Conservation (phyloP, 2,329 filamentous ascomycete genomes). For the Aspergillus brunneoviolaceus region DNA sequence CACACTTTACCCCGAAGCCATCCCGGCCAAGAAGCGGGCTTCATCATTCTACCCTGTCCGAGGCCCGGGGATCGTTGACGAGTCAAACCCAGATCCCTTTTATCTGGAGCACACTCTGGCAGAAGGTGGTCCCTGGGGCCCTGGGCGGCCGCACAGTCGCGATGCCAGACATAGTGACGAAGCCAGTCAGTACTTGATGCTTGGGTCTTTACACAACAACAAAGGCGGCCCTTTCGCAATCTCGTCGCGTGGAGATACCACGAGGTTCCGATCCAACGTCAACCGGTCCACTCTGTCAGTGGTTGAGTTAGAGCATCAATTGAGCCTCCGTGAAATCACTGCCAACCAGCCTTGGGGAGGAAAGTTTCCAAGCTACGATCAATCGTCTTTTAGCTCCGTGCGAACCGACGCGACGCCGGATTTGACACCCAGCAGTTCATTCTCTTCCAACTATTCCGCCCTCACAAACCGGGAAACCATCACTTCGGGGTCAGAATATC, state of each 20-base stretch:
- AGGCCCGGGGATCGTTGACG: constrained; percentile 29
- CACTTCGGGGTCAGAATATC: constrained; percentile 29
- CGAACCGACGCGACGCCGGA: constrained; percentile 36
- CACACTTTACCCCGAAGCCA: constrained; percentile 30
- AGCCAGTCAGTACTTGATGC: constrained; percentile 32
- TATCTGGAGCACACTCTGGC: constrained; percentile 40
- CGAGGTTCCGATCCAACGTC: constrained; percentile 14
- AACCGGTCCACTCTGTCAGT: constrained; percentile 33
- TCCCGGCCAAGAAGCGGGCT: constrained; percentile 29
- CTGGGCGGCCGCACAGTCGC: constrained; percentile 27
- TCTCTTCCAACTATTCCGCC: constrained; percentile 38
- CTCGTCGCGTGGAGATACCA: constrained; percentile 14
- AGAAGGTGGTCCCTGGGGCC: constrained; percentile 27
- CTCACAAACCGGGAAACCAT: constrained; percentile 30
- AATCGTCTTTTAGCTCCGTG: constrained; percentile 36
- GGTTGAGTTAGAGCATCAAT: constrained; percentile 32
- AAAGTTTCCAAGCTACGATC: constrained; percentile 28
- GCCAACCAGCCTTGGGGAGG: constrained; percentile 24
- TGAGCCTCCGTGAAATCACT: constrained; percentile 30
- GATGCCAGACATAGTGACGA: constrained; percentile 34
- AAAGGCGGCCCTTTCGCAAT: constrained; percentile 17
- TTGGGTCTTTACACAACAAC: constrained; percentile 26
- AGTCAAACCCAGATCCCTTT: constrained; percentile 40
- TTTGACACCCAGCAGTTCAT: constrained; percentile 41
- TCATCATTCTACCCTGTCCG: constrained; percentile 33